These are phyloP conservation scores for Bipolaris victoriae DNA, from an alignment of 2,329 filamentous ascomycete genomes.

Conservation along the genomic window DNA sequence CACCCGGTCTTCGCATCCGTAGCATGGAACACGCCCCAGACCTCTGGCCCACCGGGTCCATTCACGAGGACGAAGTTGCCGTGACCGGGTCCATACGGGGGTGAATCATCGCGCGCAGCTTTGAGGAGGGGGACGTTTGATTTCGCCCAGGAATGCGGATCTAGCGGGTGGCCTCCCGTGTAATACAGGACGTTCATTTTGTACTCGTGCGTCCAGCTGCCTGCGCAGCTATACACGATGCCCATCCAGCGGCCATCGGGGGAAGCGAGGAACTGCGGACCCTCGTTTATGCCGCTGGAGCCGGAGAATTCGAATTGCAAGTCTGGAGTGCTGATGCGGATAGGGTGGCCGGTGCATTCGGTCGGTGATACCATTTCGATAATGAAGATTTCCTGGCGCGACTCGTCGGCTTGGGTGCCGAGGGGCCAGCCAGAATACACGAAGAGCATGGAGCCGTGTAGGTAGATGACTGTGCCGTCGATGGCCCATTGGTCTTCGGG, in stretches of 20 bases:
- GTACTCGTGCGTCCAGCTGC: slow-evolving; percentile 56
- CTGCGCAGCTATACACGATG: slow-evolving; percentile 56
- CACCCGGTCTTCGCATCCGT: slow-evolving; percentile 55
- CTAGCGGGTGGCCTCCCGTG: slow-evolving; percentile 50
- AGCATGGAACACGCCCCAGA: slow-evolving; percentile 54
- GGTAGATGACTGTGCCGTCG: slow-evolving; percentile 54
- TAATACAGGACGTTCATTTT: slow-evolving; percentile 56
- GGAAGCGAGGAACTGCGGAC: slow-evolving; percentile 48
- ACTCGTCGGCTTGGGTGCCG: slow-evolving; percentile 43
- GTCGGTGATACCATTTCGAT: slow-evolving; percentile 48
- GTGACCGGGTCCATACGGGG: slow-evolving; percentile 56
- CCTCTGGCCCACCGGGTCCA: slow-evolving; percentile 45
- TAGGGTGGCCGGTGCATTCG: slow-evolving; percentile 43
- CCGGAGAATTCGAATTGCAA: slow-evolving; percentile 51
- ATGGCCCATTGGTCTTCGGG: slow-evolving; percentile 56
- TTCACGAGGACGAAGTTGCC: slow-evolving; percentile 53
- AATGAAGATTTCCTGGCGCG: slow-evolving; percentile 54
- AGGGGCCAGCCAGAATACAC: slow-evolving; percentile 57
- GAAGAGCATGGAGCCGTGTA: slow-evolving; percentile 50
- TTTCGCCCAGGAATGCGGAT: slow-evolving; percentile 50
- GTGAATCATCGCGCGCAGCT: slow-evolving; percentile 39
- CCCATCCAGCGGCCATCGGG: slow-evolving; percentile 51
- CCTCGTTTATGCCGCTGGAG: slow-evolving; percentile 54
- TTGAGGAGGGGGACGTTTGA: slow-evolving; percentile 48
- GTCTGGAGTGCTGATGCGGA: slow-evolving; percentile 51